Evolutionary conservation across 305 asterid genomes (phyloP), one percentile per base, ranked within the genome.

Genomic region (Fraxinus platypoda): DNA sequence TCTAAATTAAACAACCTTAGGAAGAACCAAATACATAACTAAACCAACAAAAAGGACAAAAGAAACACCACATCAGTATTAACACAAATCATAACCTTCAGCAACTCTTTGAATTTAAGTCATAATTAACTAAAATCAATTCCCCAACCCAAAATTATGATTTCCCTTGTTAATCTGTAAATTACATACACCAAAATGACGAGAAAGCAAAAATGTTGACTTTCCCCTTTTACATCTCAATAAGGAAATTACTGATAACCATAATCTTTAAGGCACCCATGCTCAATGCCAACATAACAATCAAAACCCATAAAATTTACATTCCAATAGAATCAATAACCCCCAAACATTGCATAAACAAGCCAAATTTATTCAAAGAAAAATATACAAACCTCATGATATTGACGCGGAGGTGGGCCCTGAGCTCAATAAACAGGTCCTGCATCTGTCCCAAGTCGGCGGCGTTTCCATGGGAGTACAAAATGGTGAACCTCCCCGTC

Each of bases 361-460:
- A 79, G 25, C 71, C 26, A 26, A 57, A 57, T 57, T 57, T 57
- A 34, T 72, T 31, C 9, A 26, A 81, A 81, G 28, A n/a, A 81
- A 57, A 57, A 6, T 57, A 19, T 57, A 57, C 73, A 73, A 37
- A 94, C 99, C 98, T 89, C 99, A 94, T 94, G 70, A 95, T 92
- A 87, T 95, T 95, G 80, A 94, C 95, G 74, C 99, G 98, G 33
- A 95, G 97, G 81, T 94, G 99, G 19, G 99, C 98, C 89, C 99
- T 92, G 46, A 94, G 99, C 93, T 95, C 99, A 83, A 90, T 90
- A 72, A 95, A 95, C 49, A 95, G 97, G 87, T 93, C 99, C 46
- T 83, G 86, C 99, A 95, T 95, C 89, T 95, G 98, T 13, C 98
- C 99, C 90, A 95, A 92, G 91, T 95, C 99, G 84, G 97, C 99